These are phyloP conservation scores for Globisporangium iwayamae DNA, from an alignment of 352 stramenopile genomes.

Conservation along the genomic window DNA sequence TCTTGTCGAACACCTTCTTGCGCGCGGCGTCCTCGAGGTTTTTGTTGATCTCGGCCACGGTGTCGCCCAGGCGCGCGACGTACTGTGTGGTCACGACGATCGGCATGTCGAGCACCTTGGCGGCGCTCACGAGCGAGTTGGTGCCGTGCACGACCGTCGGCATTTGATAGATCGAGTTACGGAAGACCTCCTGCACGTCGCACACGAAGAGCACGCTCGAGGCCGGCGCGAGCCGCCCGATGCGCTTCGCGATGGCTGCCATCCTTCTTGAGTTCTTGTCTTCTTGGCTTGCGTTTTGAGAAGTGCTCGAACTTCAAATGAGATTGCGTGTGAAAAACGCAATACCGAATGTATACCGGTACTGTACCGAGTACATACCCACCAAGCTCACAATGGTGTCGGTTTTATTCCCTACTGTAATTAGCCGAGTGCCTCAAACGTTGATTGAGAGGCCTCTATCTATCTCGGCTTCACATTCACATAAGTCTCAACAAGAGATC, in stretches of 20 bases:
- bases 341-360: not conserved
- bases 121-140: constrained; percentile 65
- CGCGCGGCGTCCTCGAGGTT: constrained; percentile 39
- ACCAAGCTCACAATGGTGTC: not conserved
- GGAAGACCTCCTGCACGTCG: constrained; percentile 97
- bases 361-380: not conserved
- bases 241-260: constrained; percentile 10
- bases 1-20: constrained; percentile 94
- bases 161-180: constrained; percentile 90
- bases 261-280: not conserved
- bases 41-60: constrained; percentile 71
- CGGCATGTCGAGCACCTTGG: constrained; percentile 88
- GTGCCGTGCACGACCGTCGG: constrained; percentile 88
- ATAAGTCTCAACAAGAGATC: too few species aligned
- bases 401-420: not conserved
- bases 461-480: too few species aligned
- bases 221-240: constrained; percentile 57
- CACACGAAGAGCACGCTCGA: constrained; percentile 92
- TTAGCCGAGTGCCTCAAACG: too few species aligned
- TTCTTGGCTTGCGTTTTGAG: not conserved
- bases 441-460: too few species aligned
- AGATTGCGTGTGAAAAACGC: not conserved
- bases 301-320: constrained; percentile 7
- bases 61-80: constrained; percentile 91
- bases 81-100: constrained; percentile 97